Percentiles rank a stretch among this genome's conserved stretches.
Conservation (phyloP, 2,329 filamentous ascomycete species). For the Fusarium musae region DNA sequence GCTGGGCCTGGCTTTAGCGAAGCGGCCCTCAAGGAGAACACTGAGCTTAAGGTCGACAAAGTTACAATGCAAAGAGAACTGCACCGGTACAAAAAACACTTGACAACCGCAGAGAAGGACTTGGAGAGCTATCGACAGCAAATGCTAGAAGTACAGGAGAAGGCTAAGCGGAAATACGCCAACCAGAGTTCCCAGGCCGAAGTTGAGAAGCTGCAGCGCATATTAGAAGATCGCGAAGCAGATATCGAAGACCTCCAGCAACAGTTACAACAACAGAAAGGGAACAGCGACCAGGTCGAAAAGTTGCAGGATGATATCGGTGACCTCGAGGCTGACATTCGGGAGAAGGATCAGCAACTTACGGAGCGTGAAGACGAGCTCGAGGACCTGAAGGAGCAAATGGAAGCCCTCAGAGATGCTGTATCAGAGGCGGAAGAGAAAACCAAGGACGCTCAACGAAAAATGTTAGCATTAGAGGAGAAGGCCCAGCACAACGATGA, state of each 20-base stretch:
- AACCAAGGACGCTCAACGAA: constrained; percentile 65
- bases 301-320: constrained; percentile 78
- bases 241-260: constrained; percentile 70
- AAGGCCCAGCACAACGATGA: constrained; percentile 63
- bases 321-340: constrained; percentile 79
- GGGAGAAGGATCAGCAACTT: constrained; percentile 79
- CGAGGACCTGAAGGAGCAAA: constrained; percentile 69
- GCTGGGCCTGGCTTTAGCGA: constrained; percentile 91
- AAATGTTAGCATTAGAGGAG: constrained; percentile 65
- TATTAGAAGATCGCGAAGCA: constrained; percentile 67
- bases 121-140: constrained; percentile 86
- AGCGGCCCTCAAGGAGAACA: constrained; percentile 90
- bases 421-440: constrained; percentile 66
- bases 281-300: constrained; percentile 68
- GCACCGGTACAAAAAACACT: constrained; percentile 84
- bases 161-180: constrained; percentile 78
- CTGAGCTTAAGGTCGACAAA: constrained; percentile 92
- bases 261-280: constrained; percentile 67
- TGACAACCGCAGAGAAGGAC: constrained; percentile 85
- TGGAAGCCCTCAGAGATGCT: constrained; percentile 68
- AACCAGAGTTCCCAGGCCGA: constrained; percentile 75
- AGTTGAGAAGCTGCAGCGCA: constrained; percentile 66
- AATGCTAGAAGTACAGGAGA: constrained; percentile 84
- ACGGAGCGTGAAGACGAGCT: constrained; percentile 81
- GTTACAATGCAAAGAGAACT: constrained; percentile 91